Evolutionary conservation across 2,329 filamentous ascomycete genomes (phyloP).

Genomic region (Fusarium setosum): DNA sequence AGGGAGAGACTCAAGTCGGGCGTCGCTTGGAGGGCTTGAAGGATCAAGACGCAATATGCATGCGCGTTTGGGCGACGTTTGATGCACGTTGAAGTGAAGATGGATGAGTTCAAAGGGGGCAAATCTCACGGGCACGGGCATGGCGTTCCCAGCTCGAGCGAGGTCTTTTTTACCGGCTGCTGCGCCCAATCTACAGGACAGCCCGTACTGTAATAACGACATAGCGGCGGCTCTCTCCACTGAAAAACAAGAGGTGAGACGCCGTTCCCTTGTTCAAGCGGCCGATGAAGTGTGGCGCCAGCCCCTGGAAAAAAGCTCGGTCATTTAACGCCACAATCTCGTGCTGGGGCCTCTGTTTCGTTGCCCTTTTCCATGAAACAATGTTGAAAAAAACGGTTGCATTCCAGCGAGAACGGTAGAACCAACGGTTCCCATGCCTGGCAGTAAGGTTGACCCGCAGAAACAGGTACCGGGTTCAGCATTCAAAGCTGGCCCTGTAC

Average conservation of each 20-base stretch:
- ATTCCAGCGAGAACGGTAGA: no score
- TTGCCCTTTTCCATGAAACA: neutral
- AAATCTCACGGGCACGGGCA: constrained; percentile 15
- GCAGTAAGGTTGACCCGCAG: neutral
- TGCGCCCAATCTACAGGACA: no score
- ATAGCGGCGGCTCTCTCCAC: constrained; percentile 8
- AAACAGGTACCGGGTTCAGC: neutral
- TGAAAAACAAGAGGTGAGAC: no score
- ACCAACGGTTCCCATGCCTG: no score
- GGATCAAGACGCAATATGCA: no score
- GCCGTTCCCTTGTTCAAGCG: no score
- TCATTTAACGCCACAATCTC: constrained; percentile 23
- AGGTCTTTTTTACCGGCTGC: no score
- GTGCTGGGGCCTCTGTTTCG: neutral
- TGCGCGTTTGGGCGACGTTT: constrained; percentile 3
- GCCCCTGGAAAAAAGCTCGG: neutral
- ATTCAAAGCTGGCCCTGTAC: neutral
- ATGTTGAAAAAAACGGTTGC: neutral
- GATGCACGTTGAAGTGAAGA: constrained; percentile 1
- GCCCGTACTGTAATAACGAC: neutral
- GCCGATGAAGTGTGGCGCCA: constrained; percentile 25
- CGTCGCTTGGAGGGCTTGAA: no score
- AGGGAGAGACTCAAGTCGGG: neutral
- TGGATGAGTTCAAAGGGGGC: constrained; percentile 20
- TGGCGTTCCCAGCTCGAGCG: no score